A percentile compares a stretch with the other conserved stretches of the same genome.
These are phyloP conservation scores for Talaromyces proteolyticus DNA, from an alignment of 495 filamentous ascomycete genomes.

Conservation along the genomic window DNA sequence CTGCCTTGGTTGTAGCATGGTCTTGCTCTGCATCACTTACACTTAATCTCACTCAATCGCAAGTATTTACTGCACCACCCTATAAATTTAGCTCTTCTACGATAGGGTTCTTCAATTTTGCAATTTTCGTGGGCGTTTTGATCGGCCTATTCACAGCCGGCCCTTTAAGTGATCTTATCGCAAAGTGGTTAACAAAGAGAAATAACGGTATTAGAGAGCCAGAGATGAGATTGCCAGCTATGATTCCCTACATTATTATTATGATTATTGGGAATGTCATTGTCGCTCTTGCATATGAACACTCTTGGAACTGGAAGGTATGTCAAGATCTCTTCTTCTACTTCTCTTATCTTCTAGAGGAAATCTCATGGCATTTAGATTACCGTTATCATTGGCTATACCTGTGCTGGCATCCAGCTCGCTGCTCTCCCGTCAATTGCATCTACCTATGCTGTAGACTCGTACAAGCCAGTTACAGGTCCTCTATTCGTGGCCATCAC, in stretches of 20 bases:
- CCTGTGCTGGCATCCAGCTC: conserved; percentile 49
- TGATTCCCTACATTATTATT: conserved; percentile 54
- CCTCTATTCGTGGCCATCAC: conserved; percentile 57
- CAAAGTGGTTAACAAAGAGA: conserved; percentile 46
- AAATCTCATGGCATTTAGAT: conserved; percentile 12
- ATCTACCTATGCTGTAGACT: conserved; percentile 50
- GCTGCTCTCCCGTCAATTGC: conserved; percentile 49
- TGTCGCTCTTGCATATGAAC: conserved; percentile 53
- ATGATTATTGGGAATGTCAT: conserved; percentile 56
- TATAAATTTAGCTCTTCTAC: conserved; percentile 47
- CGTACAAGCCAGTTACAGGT: conserved; percentile 55
- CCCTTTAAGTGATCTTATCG: conserved; percentile 53
- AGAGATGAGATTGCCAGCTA: conserved; percentile 60
- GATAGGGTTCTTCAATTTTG: conserved; percentile 47
- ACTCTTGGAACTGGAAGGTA: conserved; percentile 50
- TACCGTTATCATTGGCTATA: conserved; percentile 48
- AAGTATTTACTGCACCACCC: conserved; percentile 54
- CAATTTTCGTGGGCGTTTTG: conserved; percentile 39
- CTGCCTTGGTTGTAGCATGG: conserved; percentile 55
- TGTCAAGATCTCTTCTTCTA: neutral
- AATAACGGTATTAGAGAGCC: conserved; percentile 63
- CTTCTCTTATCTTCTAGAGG: neutral
- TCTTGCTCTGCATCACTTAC: conserved; percentile 54
- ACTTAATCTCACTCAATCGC: conserved; percentile 58
- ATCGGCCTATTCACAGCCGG: conserved; percentile 55